A percentile compares a stretch with the other conserved stretches of the same genome.
Evolutionary conservation across 345 rosid genomes (phyloP).

Genomic region (Populus deltoides): DNA sequence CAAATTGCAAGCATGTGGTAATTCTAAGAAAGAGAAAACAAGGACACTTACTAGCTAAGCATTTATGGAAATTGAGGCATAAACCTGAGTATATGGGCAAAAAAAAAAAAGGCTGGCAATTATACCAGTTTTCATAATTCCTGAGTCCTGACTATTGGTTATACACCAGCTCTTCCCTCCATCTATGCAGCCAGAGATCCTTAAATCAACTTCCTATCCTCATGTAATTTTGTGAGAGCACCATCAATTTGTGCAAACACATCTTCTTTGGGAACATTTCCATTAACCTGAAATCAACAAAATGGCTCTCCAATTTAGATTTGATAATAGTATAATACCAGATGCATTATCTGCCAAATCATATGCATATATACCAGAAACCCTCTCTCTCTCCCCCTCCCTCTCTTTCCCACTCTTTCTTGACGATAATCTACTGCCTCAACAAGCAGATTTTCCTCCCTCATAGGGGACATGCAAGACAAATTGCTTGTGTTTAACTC

Average conservation of each 20-base stretch:
- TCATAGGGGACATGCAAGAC: background rate
- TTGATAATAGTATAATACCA: background rate
- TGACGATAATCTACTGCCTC: background rate
- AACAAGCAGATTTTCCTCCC: background rate
- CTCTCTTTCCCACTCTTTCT: background rate
- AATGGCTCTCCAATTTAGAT: background rate
- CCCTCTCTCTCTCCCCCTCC: background rate
- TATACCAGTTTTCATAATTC: background rate
- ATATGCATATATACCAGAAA: background rate
- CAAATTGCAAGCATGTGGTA: background rate
- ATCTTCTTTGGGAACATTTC: conserved; percentile 52
- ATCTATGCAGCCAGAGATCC: conserved; percentile 40
- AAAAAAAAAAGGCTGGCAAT: background rate
- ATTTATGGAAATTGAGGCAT: background rate
- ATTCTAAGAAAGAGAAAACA: background rate
- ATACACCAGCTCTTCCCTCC: background rate
- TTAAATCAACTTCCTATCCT: conserved; percentile 32
- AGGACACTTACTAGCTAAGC: no score
- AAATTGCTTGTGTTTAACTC: background rate
- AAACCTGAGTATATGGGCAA: background rate
- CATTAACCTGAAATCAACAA: conserved; percentile 51
- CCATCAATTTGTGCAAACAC: conserved; percentile 53
- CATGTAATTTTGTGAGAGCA: conserved; percentile 46
- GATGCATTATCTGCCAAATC: background rate
- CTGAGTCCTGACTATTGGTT: background rate